Evolutionary conservation across 306 rosid species (phyloP), one percentile per base, ranked within the genome.

Genomic region (Quercus rubra): DNA sequence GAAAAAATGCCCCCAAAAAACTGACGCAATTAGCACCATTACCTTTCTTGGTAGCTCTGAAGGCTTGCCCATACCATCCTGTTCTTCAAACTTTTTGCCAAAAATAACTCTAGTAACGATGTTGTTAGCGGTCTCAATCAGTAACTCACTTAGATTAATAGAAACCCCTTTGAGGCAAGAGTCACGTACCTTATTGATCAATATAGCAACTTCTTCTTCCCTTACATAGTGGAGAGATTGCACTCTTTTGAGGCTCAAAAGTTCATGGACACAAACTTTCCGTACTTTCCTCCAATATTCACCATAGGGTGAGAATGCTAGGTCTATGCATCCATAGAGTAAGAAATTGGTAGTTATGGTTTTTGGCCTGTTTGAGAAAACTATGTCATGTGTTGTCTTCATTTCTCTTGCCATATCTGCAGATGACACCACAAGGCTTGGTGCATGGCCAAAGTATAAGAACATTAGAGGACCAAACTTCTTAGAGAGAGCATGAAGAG

Each of bases 361-460:
- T 63, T 69, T 5, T 6, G 86, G 81, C 23, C 83, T 66, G 66
- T 78, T 64, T 1, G 78, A 79, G 76, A 76, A 78, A n/a, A 21
- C 57, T 13, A 54, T 5, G 10, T 84, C 86, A 41, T 81, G 86
- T 13, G 61, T 66, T 74, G 79, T 79, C 11, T 73, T 27, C 0
- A 84, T n/a, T 35, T 87, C 84, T 70, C 33, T 82, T 2, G 67
- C 55, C 78, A 84, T 74, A 1, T 79, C 69, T 6, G 81, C 81
- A 25, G 88, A 82, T 9, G 88, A 85, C 52, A 81, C 80, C 18
- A 85, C 73, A 12, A 81, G 72, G 18, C 76, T 56, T n/a, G 74
- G 83, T 7, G 20, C 28, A 12, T 23, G 57, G 64, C 80, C 80
- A 6, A 76, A 49, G 38, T 75, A 41, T 33, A 75, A 23, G 73